Evolutionary conservation across 192 early-diverging fungal species (phyloP).

Genomic region (Spizellomyces sp.): DNA sequence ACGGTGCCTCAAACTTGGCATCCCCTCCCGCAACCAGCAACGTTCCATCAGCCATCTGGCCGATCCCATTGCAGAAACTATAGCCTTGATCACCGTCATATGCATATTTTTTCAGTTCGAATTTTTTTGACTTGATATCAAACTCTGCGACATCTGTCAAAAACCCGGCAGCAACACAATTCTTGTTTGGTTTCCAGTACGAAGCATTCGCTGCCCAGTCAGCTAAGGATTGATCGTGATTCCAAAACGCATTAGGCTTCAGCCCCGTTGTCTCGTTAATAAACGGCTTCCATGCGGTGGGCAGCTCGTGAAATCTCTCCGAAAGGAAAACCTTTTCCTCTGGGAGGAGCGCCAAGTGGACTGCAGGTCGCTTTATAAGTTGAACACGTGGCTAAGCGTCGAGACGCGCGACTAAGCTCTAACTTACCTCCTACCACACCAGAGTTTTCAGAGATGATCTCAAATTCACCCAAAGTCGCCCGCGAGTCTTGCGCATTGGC

Average conservation of each 20-base stretch:
- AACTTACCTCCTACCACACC: constrained; percentile 18
- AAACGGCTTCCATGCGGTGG: constrained; percentile 2
- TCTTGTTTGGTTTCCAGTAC: background rate
- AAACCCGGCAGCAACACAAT: background rate
- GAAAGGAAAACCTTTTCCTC: background rate
- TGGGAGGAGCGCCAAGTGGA: constrained; percentile 3
- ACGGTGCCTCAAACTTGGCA: background rate
- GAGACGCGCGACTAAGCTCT: background rate
- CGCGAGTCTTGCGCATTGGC: too few relatives aligned
- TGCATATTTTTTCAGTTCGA: background rate
- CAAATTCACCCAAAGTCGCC: constrained; percentile 1
- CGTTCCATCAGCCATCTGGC: constrained; percentile 5
- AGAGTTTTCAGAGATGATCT: constrained; percentile 28
- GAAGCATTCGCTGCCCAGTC: background rate
- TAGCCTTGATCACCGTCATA: background rate
- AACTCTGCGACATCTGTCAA: constrained; percentile 10
- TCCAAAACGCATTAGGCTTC: background rate
- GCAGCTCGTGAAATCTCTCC: constrained; percentile 3
- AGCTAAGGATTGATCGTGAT: background rate
- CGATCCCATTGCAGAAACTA: constrained; percentile 6
- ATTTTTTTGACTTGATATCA: background rate
- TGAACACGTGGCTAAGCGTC: background rate
- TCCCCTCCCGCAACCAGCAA: constrained; percentile 16
- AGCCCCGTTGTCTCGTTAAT: background rate
- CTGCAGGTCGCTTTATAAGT: background rate